Base-by-base conservation (phyloP, 352 stramenopile genomes). In the Globisporangium cylindrosporum region DNA sequence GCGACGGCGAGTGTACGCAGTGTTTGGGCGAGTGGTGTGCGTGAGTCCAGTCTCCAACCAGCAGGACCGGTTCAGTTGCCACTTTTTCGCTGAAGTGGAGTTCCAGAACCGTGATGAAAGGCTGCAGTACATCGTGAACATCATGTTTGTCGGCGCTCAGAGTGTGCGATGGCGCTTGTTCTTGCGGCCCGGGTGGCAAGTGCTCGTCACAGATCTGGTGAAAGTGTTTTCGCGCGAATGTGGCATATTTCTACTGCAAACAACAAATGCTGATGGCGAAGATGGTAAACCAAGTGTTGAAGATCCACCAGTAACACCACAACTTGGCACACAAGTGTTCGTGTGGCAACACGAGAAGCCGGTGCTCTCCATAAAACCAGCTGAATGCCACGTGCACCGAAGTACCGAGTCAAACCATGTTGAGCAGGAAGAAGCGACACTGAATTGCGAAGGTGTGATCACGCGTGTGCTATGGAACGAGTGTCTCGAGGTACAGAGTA, bases 21-120 rank as follows among this genome's bases (percentile, higher is more conserved):
- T 86, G 1, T 83, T 82, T 59, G 86, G 86, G 8, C 70, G 74
- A 7, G 73, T 93, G 46, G 62, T 65, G 15, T 76, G 71, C 27
- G 72, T 93, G 29, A 92, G 83, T 64, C 82, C 86, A 0, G 77
- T 92, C 25, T 77, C 84, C 5, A 69, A 72, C 15, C 79, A 88
- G 64, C 69, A 78, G 18, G 71, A 82, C 46, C 29, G 43, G 12
- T 62, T 53, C 0, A 81, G 61, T 27, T 79, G 74, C 24, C 82
- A 93, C 64, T 93, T 85, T 43, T 91, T 93, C 58, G 71, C 85
- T 2, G 83, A 93, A 61, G 72, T 93, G 14, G 83, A 90, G 32
- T 24, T 67, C 51, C 51, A 57, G 8, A 49, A 53, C 9, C 64
- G n/a, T 9, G 57, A 43, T 12, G 25, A 14, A 48, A 43, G 20